A percentile compares a stretch with the other conserved stretches of the same genome.
Evolutionary conservation across 1,139 yeast species (phyloP).

Genomic region (Geotrichum fermentans): DNA sequence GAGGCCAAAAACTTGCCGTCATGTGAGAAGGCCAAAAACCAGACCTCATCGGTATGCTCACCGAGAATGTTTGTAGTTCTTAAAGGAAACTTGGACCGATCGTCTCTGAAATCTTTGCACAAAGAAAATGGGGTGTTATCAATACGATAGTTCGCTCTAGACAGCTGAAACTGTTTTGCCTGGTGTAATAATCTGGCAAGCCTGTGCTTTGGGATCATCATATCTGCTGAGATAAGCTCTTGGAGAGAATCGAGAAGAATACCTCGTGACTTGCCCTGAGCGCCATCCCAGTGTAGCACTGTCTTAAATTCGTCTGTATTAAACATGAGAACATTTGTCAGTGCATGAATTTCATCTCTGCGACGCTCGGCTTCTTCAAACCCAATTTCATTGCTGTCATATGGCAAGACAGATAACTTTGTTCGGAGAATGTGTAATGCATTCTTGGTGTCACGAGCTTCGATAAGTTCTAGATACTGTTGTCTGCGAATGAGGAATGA

Average conservation of each 20-base stretch:
- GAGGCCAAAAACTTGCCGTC: constrained; percentile 69
- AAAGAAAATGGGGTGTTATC: constrained; percentile 29
- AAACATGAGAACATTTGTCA: constrained; percentile 40
- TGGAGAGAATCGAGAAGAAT: constrained; percentile 44
- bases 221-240: constrained; percentile 47
- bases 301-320: constrained; percentile 33
- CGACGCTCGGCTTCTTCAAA: constrained; percentile 17
- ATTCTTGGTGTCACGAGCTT: constrained; percentile 32
- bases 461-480: constrained; percentile 35
- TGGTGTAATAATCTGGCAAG: constrained; percentile 49
- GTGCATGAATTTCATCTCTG: constrained; percentile 32
- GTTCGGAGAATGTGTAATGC: constrained; percentile 47
- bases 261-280: constrained; percentile 41
- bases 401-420: constrained; percentile 34
- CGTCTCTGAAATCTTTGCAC: constrained; percentile 35
- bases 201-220: constrained; percentile 51
- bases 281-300: constrained; percentile 41
- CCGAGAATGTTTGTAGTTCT: constrained; percentile 42
- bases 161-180: constrained; percentile 47
- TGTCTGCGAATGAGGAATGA: constrained; percentile 35
- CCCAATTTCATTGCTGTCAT: constrained; percentile 21
- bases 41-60: constrained; percentile 69
- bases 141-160: constrained; percentile 41
- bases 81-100: constrained; percentile 47
- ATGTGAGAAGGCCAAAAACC: constrained; percentile 78